Evolutionary conservation across 352 stramenopile genomes (phyloP).

Genomic region (Detonula confervacea): DNA sequence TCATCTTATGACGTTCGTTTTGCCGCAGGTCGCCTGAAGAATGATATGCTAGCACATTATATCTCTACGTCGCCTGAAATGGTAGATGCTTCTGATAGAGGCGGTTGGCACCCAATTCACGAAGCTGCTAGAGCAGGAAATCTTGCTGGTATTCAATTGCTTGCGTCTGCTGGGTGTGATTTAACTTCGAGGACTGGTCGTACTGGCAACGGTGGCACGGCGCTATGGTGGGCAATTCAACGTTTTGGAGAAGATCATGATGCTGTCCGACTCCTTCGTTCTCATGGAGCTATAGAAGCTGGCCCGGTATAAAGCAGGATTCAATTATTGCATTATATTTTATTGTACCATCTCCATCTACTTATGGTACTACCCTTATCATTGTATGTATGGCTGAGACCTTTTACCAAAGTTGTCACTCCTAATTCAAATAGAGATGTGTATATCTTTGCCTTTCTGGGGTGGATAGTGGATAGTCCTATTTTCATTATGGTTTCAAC

Average conservation of each 20-base stretch:
- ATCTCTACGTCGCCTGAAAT: slow-evolving; percentile 30
- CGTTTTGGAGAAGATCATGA: slow-evolving; percentile 45
- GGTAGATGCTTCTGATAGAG: slow-evolving; percentile 30
- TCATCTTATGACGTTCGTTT: slow-evolving; percentile 31
- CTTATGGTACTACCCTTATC: no score
- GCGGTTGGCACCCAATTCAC: slow-evolving; percentile 67
- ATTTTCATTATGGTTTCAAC: no score
- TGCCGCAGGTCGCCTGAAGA: slow-evolving; percentile 28
- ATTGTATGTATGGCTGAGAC: no score
- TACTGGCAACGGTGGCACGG: slow-evolving; percentile 39
- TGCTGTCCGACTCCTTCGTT: slow-evolving; percentile 41
- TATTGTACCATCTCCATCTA: no score
- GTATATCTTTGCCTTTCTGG: no score
- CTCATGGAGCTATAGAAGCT: slow-evolving; percentile 28
- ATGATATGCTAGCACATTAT: slow-evolving; percentile 48
- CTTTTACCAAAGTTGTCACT: no score
- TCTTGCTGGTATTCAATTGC: slow-evolving; percentile 38
- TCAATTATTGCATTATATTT: no score
- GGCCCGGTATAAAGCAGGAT: no score
- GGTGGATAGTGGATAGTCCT: no score
- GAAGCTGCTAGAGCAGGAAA: slow-evolving; percentile 63
- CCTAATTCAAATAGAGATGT: no score
- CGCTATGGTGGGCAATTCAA: slow-evolving; percentile 54
- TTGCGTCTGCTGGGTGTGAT: slow-evolving; percentile 34
- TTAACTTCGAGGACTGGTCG: slow-evolving; percentile 35